A percentile compares a stretch with the other conserved stretches of the same genome.
These are phyloP conservation scores for Aurifilum marmelostoma DNA, from an alignment of 2,329 filamentous ascomycete species.

Conservation along the genomic window DNA sequence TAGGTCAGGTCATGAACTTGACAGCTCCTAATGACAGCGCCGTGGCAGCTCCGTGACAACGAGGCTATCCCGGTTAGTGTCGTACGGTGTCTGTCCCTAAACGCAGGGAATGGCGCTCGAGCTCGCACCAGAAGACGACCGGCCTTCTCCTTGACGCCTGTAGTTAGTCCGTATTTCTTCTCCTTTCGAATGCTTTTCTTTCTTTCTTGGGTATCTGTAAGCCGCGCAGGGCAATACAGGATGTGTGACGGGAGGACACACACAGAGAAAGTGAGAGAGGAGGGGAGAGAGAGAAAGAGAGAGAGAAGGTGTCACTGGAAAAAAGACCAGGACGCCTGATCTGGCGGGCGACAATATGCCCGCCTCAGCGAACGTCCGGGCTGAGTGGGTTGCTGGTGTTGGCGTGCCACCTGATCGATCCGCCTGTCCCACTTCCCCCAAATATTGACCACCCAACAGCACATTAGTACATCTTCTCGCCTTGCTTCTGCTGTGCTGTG, in stretches of 20 bases:
- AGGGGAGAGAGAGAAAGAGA: not conserved
- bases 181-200: not conserved
- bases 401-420: slow-evolving; percentile 5
- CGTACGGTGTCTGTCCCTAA: no score
- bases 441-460: not conserved
- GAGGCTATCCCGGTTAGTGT: not conserved
- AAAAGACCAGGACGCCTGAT: not conserved
- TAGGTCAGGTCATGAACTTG: not conserved
- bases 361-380: not conserved
- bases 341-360: not conserved
- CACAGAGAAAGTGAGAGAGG: not conserved
- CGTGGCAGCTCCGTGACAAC: not conserved
- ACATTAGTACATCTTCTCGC: not conserved
- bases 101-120: not conserved
- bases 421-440: not conserved
- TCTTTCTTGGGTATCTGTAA: not conserved
- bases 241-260: no score
- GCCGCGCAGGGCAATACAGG: not conserved
- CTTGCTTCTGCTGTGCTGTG: not conserved
- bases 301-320: not conserved
- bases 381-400: not conserved
- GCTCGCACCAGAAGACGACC: not conserved
- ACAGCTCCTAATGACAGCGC: not conserved
- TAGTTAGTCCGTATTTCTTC: not conserved
- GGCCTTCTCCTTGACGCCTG: not conserved